Percentiles rank a stretch among this genome's conserved stretches.
phyloP scores from a whole-genome alignment of 257 asterid species.

The Knoxia roxburghii region DNA sequence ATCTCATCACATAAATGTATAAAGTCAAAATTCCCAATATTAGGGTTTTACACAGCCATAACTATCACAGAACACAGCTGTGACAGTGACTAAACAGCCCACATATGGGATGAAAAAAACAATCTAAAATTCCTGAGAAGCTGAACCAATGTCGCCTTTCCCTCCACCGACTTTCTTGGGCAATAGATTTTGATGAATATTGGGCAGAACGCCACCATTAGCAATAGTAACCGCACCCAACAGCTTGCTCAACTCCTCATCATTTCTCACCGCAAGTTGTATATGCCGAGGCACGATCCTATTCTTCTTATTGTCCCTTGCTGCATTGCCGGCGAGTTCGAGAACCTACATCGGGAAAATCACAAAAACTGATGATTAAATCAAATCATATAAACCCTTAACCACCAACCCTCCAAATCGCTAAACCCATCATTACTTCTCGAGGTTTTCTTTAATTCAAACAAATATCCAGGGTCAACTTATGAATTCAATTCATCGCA shows the following conservation, averaged over 20 bases:
- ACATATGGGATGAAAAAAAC: too few relatives aligned
- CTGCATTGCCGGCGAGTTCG: constrained; percentile 76
- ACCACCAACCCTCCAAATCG: not conserved
- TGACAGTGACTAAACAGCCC: too few relatives aligned
- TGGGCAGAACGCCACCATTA: constrained; percentile 56
- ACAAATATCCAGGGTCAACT: too few relatives aligned
- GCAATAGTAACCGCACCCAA: constrained; percentile 54
- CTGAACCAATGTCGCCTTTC: constrained; percentile 39
- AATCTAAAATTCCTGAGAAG: constrained; percentile 40
- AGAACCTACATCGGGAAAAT: constrained; percentile 27
- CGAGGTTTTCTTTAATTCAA: not conserved
- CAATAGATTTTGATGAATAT: constrained; percentile 37
- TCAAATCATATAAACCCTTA: not conserved
- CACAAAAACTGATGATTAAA: not conserved
- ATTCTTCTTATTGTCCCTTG: constrained; percentile 60
- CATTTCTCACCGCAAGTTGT: constrained; percentile 57
- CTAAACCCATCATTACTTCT: not conserved
- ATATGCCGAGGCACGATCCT: constrained; percentile 56
- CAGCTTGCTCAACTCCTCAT: constrained; percentile 47
- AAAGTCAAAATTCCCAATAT: constrained; percentile 1
- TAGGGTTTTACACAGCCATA: constrained; percentile 10
- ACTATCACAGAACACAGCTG: not conserved
- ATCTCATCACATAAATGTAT: not conserved
- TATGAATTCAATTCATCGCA: too few relatives aligned
- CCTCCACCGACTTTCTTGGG: constrained; percentile 49